These are phyloP conservation scores for Fusarium euwallaceae DNA, from an alignment of 2,329 filamentous ascomycete genomes.

Conservation along the genomic window DNA sequence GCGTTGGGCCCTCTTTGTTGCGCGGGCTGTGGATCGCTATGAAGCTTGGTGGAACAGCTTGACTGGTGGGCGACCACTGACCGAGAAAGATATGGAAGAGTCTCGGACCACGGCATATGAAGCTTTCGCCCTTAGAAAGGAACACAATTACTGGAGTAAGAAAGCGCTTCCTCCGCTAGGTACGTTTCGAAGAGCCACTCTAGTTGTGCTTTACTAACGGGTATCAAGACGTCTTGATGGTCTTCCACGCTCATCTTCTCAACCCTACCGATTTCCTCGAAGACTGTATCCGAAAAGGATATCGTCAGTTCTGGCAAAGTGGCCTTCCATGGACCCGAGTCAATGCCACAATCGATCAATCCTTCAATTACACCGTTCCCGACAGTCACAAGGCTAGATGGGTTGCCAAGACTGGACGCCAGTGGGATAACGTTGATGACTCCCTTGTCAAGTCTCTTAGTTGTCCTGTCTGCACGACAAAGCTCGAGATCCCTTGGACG, in stretches of 20 bases:
- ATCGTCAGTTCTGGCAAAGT: constrained; percentile 61
- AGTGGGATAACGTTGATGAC: constrained; percentile 70
- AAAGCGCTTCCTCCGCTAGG: constrained; percentile 40
- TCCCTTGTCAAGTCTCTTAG: constrained; percentile 56
- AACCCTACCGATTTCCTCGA: constrained; percentile 69
- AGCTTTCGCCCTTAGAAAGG: background rate
- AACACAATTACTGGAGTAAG: constrained; percentile 32
- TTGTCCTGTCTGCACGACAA: constrained; percentile 57
- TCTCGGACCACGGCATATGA: constrained; percentile 11
- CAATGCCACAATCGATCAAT: constrained; percentile 65
- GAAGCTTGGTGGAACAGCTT: constrained; percentile 66
- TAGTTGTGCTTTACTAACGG: background rate
- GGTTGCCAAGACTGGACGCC: constrained; percentile 57
- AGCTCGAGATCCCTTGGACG: constrained; percentile 67
- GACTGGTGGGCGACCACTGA: constrained; percentile 9
- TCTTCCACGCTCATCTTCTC: constrained; percentile 79
- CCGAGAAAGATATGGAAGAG: constrained; percentile 22
- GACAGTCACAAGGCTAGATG: constrained; percentile 59
- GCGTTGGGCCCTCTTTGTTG: constrained; percentile 75
- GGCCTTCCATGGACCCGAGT: constrained; percentile 74
- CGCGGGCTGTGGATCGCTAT: constrained; percentile 74
- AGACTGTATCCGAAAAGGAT: constrained; percentile 38
- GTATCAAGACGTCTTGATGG: constrained; percentile 74
- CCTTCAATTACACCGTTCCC: constrained; percentile 65
- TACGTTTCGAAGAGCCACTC: constrained; percentile 6